A percentile compares a stretch with the other conserved stretches of the same genome.
phyloP scores from a whole-genome alignment of 208 protist species.

The Leishmania amazonensis region DNA sequence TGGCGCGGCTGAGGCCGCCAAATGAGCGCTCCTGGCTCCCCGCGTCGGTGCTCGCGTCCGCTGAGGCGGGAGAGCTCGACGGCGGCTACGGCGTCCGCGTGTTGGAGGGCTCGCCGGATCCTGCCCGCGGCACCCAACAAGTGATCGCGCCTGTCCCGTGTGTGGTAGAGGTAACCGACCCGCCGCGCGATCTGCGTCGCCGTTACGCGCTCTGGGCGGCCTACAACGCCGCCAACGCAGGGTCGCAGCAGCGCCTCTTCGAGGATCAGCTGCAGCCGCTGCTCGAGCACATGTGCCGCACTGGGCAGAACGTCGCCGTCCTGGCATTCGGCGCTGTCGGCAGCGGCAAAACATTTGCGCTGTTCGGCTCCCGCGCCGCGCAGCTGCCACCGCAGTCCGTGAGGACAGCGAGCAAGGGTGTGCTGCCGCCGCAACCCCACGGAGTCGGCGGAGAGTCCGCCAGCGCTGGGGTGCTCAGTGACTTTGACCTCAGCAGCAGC shows the following conservation, averaged over 20 bases:
- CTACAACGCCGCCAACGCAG: conserved; percentile 9
- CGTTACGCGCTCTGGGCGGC: conserved; percentile 18
- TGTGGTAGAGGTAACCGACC: conserved; percentile 24
- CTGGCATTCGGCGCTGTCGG: conserved; percentile 71
- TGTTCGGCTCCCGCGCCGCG: conserved; percentile 36
- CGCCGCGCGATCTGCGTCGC: conserved; percentile 16
- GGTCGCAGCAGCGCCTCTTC: conserved; percentile 32
- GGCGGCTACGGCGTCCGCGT: conserved; percentile 25
- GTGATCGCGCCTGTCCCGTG: background rate
- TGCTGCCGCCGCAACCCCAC: conserved; percentile 9
- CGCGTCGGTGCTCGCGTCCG: conserved; percentile 7
- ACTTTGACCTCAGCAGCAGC: background rate
- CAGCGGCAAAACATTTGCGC: conserved; percentile 76
- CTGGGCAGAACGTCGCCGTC: conserved; percentile 44
- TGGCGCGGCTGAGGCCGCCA: conserved; percentile 30
- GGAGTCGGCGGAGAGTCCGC: background rate
- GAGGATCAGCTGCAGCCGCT: conserved; percentile 36
- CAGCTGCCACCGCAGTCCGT: conserved; percentile 2
- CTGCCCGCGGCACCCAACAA: background rate
- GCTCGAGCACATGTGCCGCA: conserved; percentile 40
- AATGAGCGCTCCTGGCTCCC: conserved; percentile 25
- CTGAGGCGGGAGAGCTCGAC: conserved; percentile 12
- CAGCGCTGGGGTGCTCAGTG: background rate
- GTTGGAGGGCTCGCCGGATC: background rate
- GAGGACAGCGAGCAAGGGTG: too few relatives aligned